Conservation (phyloP, 2,329 filamentous ascomycete genomes). For the Colletotrichum chlorophyti region DNA sequence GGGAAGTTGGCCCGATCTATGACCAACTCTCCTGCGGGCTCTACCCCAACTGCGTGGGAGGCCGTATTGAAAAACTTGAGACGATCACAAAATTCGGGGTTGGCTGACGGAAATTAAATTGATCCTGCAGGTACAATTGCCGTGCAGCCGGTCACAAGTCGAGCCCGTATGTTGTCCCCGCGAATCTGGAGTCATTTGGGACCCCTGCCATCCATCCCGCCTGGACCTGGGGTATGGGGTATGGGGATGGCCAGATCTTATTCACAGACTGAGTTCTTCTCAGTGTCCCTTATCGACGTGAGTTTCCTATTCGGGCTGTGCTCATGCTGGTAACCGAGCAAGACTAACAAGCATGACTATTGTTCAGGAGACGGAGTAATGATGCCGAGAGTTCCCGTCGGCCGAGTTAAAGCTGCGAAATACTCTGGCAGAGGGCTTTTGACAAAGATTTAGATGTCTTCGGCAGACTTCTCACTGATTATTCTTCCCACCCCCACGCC, state of each 20-base stretch:
- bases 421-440: too few relatives aligned
- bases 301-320: too few relatives aligned
- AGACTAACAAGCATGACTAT: neutral
- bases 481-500: constrained; percentile 53
- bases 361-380: neutral
- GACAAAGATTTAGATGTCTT: too few relatives aligned
- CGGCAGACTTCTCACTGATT: neutral
- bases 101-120: neutral
- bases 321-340: neutral
- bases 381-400: neutral
- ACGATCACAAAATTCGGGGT: neutral
- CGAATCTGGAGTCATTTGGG: too few relatives aligned
- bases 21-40: neutral
- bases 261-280: too few relatives aligned
- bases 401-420: too few relatives aligned
- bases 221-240: constrained; percentile 1
- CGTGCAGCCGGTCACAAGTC: neutral
- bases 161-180: neutral
- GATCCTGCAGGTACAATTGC: neutral
- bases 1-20: neutral
- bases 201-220: neutral
- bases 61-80: too few relatives aligned
- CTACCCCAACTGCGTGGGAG: constrained; percentile 11
- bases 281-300: too few relatives aligned
- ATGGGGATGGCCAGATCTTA: neutral